phyloP scores from a whole-genome alignment of 371 early-diverging fungal genomes.

The Rhizopus delemar region DNA sequence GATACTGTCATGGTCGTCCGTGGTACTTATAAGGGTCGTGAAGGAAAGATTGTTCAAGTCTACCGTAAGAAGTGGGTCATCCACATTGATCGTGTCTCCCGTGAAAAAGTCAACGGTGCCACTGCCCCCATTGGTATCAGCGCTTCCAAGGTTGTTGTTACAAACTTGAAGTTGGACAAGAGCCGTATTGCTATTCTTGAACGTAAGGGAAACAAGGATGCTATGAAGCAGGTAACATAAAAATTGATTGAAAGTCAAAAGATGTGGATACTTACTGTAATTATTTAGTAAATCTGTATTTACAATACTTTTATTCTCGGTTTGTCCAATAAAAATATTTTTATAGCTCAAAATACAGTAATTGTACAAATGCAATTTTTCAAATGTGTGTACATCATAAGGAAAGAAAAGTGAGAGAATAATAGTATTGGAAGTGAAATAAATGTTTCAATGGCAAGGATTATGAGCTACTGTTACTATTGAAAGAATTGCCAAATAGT shows the following conservation, averaged over 20 bases:
- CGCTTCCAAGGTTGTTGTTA: conserved; percentile 97
- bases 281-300: not conserved
- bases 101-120: conserved; percentile 96
- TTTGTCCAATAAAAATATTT: not conserved
- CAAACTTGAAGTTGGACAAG: conserved; percentile 93
- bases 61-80: conserved; percentile 98
- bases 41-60: conserved; percentile 93
- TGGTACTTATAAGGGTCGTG: conserved; percentile 94
- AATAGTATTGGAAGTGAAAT: no score
- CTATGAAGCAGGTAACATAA: conserved; percentile 44
- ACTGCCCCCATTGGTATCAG: conserved; percentile 92
- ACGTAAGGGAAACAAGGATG: conserved; percentile 65
- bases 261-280: not conserved
- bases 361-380: no score
- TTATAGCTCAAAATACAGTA: not conserved
- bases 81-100: conserved; percentile 93
- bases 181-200: conserved; percentile 88
- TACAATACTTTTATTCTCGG: not conserved
- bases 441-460: no score
- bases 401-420: no score
- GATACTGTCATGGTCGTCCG: conserved; percentile 96
- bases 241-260: not conserved
- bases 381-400: no score
- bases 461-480: no score
- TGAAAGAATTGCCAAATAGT: no score